Conservation (phyloP, 164 flowering plant species). For the Brasenia schreberi region DNA sequence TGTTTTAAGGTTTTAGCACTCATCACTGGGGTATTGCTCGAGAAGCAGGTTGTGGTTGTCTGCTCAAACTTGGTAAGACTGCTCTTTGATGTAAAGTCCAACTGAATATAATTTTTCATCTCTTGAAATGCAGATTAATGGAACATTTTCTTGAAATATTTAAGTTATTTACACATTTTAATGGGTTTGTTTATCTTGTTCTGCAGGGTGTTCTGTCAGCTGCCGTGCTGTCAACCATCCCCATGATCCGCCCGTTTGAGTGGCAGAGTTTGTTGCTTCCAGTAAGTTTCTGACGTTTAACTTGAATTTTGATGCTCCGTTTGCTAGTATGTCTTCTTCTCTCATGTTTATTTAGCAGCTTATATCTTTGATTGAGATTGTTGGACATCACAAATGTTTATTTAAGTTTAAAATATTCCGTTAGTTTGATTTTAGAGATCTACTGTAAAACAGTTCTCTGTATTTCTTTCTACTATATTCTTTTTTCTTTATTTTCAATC, state of each 20-base stretch:
- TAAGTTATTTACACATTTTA: not conserved
- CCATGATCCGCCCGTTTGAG: slow-evolving; percentile 87
- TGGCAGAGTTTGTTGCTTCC: slow-evolving; percentile 96
- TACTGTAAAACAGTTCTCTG: no score
- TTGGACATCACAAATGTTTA: no score
- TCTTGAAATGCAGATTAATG: not conserved
- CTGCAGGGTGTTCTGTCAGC: slow-evolving; percentile 91
- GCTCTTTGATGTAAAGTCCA: not conserved
- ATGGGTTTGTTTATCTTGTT: not conserved
- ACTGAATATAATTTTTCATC: not conserved
- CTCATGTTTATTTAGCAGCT: no score
- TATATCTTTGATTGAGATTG: no score
- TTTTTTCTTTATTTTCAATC: no score
- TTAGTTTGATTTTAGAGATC: no score
- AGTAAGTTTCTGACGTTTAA: slow-evolving; percentile 28
- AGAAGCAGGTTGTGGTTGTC: slow-evolving; percentile 74
- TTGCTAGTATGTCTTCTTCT: no score
- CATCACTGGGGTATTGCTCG: slow-evolving; percentile 65
- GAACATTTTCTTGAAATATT: not conserved
- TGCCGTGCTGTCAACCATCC: slow-evolving; percentile 58
- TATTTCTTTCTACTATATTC: no score
- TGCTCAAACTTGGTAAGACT: slow-evolving; percentile 75
- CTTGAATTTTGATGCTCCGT: no score
- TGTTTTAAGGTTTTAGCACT: slow-evolving; percentile 59
- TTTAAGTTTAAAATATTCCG: no score